Evolutionary conservation across 805 yeast genomes (phyloP).

Genomic region (Candida quercuum): DNA sequence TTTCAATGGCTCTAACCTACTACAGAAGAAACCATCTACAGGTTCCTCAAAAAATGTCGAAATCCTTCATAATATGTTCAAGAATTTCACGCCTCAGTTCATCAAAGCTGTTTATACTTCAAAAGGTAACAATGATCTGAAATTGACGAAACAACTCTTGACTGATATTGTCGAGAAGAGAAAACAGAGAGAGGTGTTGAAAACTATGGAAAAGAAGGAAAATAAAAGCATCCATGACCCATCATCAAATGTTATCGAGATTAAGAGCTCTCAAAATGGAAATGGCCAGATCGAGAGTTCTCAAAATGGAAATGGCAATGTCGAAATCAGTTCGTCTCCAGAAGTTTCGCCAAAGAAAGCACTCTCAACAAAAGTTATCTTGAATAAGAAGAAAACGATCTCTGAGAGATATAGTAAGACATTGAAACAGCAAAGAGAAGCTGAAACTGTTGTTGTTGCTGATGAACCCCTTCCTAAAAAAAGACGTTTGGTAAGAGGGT

Average conservation of each 20-base stretch:
- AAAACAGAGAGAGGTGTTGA: constrained; percentile 16
- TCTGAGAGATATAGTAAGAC: constrained; percentile 28
- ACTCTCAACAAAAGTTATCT: constrained; percentile 30
- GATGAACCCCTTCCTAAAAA: constrained; percentile 24
- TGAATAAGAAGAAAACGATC: constrained; percentile 32
- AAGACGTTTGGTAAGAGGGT: constrained; percentile 36
- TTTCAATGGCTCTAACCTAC: constrained; percentile 27
- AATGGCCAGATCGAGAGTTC: not conserved
- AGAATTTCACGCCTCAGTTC: constrained; percentile 27
- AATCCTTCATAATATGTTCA: constrained; percentile 24
- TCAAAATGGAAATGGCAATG: constrained; percentile 4
- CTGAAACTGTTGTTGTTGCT: constrained; percentile 1
- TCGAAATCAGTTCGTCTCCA: constrained; percentile 23
- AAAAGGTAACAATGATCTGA: constrained; percentile 29
- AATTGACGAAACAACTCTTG: constrained; percentile 28
- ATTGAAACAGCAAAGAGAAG: constrained; percentile 12
- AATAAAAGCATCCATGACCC: too few relatives aligned
- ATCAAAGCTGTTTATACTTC: constrained; percentile 34
- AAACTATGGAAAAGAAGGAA: constrained; percentile 2
- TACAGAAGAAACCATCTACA: constrained; percentile 8
- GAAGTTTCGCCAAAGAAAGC: constrained; percentile 20
- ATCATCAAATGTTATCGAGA: not conserved
- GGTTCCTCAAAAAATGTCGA: constrained; percentile 14
- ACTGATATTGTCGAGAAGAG: constrained; percentile 26
- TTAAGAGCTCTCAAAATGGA: constrained; percentile 2